These are phyloP conservation scores for Pisolithus albus DNA, from an alignment of 768 basidiomycete species.

Conservation along the genomic window DNA sequence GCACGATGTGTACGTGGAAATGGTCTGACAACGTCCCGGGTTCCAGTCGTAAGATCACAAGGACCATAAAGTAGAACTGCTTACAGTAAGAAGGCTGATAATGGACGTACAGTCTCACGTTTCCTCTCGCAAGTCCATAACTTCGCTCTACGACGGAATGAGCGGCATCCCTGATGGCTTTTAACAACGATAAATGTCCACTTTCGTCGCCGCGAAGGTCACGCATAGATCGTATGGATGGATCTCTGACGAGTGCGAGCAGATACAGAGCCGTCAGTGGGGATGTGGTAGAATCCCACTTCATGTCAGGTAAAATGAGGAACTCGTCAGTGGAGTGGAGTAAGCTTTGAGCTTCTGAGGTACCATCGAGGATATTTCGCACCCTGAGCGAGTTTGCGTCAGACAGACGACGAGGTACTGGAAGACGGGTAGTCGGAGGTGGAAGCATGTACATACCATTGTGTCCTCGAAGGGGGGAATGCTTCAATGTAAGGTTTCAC, in stretches of 20 bases:
- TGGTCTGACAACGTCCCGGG: slow-evolving; percentile 56
- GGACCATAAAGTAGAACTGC: slow-evolving; percentile 21
- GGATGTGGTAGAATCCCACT: slow-evolving; percentile 84
- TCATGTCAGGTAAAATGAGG: slow-evolving; percentile 89
- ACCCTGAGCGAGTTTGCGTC: slow-evolving; percentile 49
- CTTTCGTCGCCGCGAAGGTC: slow-evolving; percentile 48
- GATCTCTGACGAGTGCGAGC: slow-evolving; percentile 63
- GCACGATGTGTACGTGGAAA: slow-evolving; percentile 90
- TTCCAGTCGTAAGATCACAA: not conserved
- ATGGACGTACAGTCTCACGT: slow-evolving; percentile 78
- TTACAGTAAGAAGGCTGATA: slow-evolving; percentile 95
- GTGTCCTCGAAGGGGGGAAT: slow-evolving; percentile 68
- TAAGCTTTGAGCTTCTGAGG: slow-evolving; percentile 67
- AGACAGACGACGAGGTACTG: not conserved
- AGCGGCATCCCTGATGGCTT: slow-evolving; percentile 54
- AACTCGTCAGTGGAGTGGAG: slow-evolving; percentile 60
- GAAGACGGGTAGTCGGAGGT: not conserved
- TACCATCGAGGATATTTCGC: slow-evolving; percentile 70
- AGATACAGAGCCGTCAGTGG: slow-evolving; percentile 67
- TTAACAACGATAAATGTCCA: slow-evolving; percentile 60
- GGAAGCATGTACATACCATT: slow-evolving; percentile 50
- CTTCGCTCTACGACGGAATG: slow-evolving; percentile 44
- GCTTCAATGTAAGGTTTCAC: slow-evolving; percentile 75
- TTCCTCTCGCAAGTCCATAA: slow-evolving; percentile 60
- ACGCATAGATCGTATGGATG: slow-evolving; percentile 61